These are phyloP conservation scores for Metschnikowia dekortorum DNA, from an alignment of 805 yeast genomes.

Conservation along the genomic window DNA sequence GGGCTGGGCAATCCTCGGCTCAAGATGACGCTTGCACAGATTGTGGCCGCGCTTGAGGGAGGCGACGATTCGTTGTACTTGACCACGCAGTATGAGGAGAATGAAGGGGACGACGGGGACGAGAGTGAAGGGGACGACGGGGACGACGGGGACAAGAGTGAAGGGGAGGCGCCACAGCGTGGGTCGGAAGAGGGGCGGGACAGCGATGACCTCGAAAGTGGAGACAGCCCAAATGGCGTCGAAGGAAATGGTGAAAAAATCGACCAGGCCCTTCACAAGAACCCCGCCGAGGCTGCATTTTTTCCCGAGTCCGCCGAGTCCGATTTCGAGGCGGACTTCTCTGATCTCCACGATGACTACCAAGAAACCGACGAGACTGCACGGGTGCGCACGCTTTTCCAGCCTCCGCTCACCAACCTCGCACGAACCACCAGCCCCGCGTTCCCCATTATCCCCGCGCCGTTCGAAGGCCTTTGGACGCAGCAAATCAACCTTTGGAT, in stretches of 20 bases:
- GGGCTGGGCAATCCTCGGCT: constrained; percentile 59
- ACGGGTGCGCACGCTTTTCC: constrained; percentile 50
- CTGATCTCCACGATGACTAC: constrained; percentile 8
- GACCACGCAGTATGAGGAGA: constrained; percentile 65
- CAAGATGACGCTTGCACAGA: constrained; percentile 46
- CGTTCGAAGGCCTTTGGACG: constrained; percentile 45
- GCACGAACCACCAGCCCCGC: constrained; percentile 11
- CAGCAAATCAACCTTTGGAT: constrained; percentile 78
- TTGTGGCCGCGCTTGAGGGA: constrained; percentile 37
- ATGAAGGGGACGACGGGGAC: constrained; percentile 14
- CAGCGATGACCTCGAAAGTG: not conserved
- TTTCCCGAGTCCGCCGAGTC: not conserved
- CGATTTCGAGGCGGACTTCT: constrained; percentile 7
- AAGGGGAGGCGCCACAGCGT: too few relatives aligned
- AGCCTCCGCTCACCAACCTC: constrained; percentile 56
- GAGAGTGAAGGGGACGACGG: constrained; percentile 1
- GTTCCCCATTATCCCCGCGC: constrained; percentile 40
- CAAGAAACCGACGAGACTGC: constrained; percentile 32
- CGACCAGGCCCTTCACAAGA: not conserved
- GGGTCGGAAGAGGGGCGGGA: too few relatives aligned
- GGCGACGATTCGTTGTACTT: constrained; percentile 51
- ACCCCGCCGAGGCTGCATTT: too few relatives aligned
- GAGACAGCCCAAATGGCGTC: not conserved
- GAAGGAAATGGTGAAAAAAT: not conserved
- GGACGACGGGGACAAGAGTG: not conserved